These are phyloP conservation scores for Hippophae rhamnoides DNA, from an alignment of 306 rosid species.

Conservation along the genomic window DNA sequence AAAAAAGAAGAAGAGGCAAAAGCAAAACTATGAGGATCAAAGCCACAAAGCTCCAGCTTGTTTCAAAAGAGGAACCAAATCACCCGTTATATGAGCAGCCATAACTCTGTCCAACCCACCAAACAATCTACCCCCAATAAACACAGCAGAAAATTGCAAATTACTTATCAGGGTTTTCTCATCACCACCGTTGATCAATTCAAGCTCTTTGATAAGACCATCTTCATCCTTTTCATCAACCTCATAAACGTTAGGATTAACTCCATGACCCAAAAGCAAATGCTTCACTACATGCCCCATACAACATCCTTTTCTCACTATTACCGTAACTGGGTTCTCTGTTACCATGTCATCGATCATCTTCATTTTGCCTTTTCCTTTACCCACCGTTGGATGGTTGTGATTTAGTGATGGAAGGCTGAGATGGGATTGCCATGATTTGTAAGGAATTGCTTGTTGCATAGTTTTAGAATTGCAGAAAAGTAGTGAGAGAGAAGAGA, in stretches of 20 bases:
- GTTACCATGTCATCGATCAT: slow-evolving; percentile 26
- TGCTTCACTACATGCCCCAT: slow-evolving; percentile 61
- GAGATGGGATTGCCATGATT: slow-evolving; percentile 33
- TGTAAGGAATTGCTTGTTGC: slow-evolving; percentile 73
- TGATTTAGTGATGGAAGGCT: not conserved
- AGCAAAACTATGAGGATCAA: slow-evolving; percentile 9
- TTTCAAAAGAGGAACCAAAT: slow-evolving; percentile 53
- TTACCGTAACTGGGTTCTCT: slow-evolving; percentile 45
- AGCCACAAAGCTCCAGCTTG: slow-evolving; percentile 67
- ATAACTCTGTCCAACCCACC: slow-evolving; percentile 60
- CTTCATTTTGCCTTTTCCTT: not conserved
- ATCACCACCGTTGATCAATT: slow-evolving; percentile 9
- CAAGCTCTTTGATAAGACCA: slow-evolving; percentile 19
- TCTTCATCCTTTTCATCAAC: slow-evolving; percentile 44
- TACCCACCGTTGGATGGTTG: not conserved
- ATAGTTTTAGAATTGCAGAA: slow-evolving; percentile 12
- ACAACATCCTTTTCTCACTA: slow-evolving; percentile 46
- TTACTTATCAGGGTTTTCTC: not conserved
- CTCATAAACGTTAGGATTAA: slow-evolving; percentile 46
- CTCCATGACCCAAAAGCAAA: slow-evolving; percentile 48
- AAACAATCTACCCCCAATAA: slow-evolving; percentile 46
- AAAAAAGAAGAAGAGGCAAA: not conserved
- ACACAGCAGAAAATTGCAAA: slow-evolving; percentile 44
- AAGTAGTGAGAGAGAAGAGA: not conserved
- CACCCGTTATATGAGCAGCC: slow-evolving; percentile 66